Base-by-base conservation (phyloP, 2,329 filamentous ascomycete species). In the Cercospora janseana region DNA sequence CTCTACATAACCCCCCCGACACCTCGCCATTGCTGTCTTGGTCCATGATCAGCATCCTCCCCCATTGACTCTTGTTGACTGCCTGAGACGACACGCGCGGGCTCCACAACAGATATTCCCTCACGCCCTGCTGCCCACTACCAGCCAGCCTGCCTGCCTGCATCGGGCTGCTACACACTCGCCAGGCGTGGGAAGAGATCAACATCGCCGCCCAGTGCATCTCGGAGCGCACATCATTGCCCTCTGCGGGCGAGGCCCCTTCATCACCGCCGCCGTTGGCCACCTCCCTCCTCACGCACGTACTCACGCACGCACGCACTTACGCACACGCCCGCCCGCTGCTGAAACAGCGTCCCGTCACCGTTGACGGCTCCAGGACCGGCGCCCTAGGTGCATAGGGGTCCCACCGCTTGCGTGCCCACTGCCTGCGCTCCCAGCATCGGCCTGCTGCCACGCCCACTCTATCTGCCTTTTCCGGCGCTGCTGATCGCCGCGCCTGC, bases 361-460 rank as follows among this genome's bases (percentile, higher is more conserved):
- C 28, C 48, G 26, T 32, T 38, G 40, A 59, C 60, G 56, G 53
- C 49, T 54, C 50, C 27, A 37, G 31, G 42, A 37, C 54, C 59
- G 46, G 38, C 49, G 31, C 24, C 26, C 54, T 61, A 63, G 60
- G 35, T 59, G 57, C 58, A 60, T 61, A 56, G 43, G 55, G 55
- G n/a, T n/a, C n/a, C n/a, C n/a, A n/a, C n/a, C n/a, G n/a, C n/a
- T n/a, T n/a, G n/a, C n/a, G n/a, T n/a, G n/a, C n/a, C n/a, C n/a
- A n/a, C n/a, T n/a, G n/a, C n/a, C n/a, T 6, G 6, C 26, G 12
- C 12, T 12, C 26, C 12, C 26, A 27, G 6, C 26, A 27, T 27
- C 26, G 12, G 6, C 26, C 12, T 12, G 26, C 26, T 27, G 26
- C 26, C 26, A 12, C 26, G 6, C 6, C 26, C 26, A 12, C 26